Percentiles rank a stretch among this genome's conserved stretches.
phyloP scores from a whole-genome alignment of 2,329 filamentous ascomycete species.

The Penicillium sp. region DNA sequence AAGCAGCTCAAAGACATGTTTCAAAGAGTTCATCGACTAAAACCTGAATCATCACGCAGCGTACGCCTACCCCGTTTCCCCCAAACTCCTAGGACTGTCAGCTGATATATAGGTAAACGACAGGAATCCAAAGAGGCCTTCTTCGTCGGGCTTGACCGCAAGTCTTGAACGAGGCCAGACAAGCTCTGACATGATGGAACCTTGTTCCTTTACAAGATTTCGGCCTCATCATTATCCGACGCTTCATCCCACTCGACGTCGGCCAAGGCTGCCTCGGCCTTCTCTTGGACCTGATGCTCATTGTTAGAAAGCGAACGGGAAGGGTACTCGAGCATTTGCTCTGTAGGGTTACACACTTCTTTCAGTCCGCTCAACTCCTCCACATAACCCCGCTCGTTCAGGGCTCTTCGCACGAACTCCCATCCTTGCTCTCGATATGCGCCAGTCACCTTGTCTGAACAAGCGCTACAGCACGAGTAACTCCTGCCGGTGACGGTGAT shows the following conservation, averaged over 20 bases:
- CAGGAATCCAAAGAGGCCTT: slow-evolving; percentile 84
- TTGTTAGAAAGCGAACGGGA: slow-evolving; percentile 22
- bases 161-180: slow-evolving; percentile 41
- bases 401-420: slow-evolving; percentile 61
- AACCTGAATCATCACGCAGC: slow-evolving; percentile 85
- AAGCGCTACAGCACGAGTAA: slow-evolving; percentile 65
- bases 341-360: slow-evolving; percentile 45
- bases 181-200: not conserved
- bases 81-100: slow-evolving; percentile 10
- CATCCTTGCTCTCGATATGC: slow-evolving; percentile 59
- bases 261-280: slow-evolving; percentile 48
- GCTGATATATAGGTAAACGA: slow-evolving; percentile 8
- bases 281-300: slow-evolving; percentile 43
- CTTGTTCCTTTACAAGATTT: slow-evolving; percentile 19
- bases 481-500: slow-evolving; percentile 58
- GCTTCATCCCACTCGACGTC: slow-evolving; percentile 50
- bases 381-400: slow-evolving; percentile 64
- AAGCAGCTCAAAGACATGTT: slow-evolving; percentile 75
- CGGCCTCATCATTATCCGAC: slow-evolving; percentile 42
- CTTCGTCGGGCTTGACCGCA: slow-evolving; percentile 77
- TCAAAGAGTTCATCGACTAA: slow-evolving; percentile 77
- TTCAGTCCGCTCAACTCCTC: slow-evolving; percentile 64
- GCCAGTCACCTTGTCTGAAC: slow-evolving; percentile 57
- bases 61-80: slow-evolving; percentile 50
- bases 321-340: not conserved